A percentile compares a stretch with the other conserved stretches of the same genome.
Evolutionary conservation across 768 basidiomycete species (phyloP).

Genomic region (Tephrocybe sp.): DNA sequence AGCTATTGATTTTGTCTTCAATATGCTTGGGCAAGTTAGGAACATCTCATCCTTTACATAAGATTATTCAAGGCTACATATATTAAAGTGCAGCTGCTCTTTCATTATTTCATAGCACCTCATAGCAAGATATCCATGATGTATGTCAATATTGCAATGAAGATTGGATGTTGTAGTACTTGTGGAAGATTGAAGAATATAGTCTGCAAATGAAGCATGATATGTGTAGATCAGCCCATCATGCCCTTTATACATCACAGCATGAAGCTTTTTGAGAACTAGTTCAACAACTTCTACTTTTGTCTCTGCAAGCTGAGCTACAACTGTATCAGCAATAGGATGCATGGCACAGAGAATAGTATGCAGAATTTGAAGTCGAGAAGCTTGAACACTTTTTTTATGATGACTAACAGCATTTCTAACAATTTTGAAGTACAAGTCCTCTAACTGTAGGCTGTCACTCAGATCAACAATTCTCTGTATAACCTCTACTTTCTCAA

Average conservation of each 20-base stretch:
- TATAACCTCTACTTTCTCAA: neutral
- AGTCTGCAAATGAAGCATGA: slow-evolving; percentile 4
- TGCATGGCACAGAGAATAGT: slow-evolving; percentile 5
- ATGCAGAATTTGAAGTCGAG: neutral
- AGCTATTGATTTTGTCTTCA: neutral
- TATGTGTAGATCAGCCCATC: neutral
- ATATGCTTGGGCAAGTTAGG: neutral
- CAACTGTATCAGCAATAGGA: neutral
- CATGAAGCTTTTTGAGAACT: neutral
- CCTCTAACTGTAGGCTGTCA: neutral
- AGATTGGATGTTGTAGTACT: neutral
- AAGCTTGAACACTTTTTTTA: neutral
- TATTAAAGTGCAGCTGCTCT: neutral
- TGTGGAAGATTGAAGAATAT: neutral
- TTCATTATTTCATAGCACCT: neutral
- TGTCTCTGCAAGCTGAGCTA: neutral
- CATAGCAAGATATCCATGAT: neutral
- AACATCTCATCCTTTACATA: neutral
- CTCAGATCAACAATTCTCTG: neutral
- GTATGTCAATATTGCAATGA: neutral
- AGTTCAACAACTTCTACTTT: neutral
- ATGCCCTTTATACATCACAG: neutral
- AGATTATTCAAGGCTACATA: neutral
- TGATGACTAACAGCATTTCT: neutral
- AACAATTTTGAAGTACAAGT: neutral